phyloP scores from a whole-genome alignment of 352 stramenopile species.

The Phytophthora cactorum region DNA sequence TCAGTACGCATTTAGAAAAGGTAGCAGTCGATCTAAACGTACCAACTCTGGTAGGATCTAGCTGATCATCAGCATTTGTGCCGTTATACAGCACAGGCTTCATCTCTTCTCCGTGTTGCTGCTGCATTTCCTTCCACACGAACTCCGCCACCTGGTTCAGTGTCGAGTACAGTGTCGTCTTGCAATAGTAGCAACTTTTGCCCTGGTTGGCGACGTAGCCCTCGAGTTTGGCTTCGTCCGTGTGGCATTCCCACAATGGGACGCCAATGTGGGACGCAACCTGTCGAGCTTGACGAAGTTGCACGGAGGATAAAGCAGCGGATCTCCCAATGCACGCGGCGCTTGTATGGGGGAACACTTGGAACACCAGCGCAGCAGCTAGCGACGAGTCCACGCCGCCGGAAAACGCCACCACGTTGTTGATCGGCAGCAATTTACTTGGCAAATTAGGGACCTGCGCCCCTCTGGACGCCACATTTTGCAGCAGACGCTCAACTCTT shows the following conservation, averaged over 20 bases:
- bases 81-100: constrained; percentile 94
- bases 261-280: constrained; percentile 92
- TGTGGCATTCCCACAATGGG: constrained; percentile 87
- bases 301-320: constrained; percentile 84
- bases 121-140: constrained; percentile 41
- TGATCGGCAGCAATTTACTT: constrained; percentile 24
- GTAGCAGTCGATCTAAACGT: constrained; percentile 5
- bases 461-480: constrained; percentile 42
- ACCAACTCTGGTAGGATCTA: constrained; percentile 92
- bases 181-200: constrained; percentile 97
- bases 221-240: constrained; percentile 80
- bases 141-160: constrained; percentile 89
- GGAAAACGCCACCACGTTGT: constrained; percentile 92
- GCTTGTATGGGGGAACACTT: constrained; percentile 75
- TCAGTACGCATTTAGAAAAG: constrained; percentile 7
- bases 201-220: constrained; percentile 95
- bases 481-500: constrained; percentile 53
- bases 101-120: constrained; percentile 16
- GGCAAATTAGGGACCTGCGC: not conserved
- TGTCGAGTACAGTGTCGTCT: constrained; percentile 97
- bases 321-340: constrained; percentile 94
- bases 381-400: constrained; percentile 97
- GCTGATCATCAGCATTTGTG: constrained; percentile 95
- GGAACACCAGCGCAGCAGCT: constrained; percentile 90
- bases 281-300: constrained; percentile 87